A percentile compares a stretch with the other conserved stretches of the same genome.
These are phyloP conservation scores for Solanum rostratum DNA, from an alignment of 257 asterid species.

Conservation along the genomic window DNA sequence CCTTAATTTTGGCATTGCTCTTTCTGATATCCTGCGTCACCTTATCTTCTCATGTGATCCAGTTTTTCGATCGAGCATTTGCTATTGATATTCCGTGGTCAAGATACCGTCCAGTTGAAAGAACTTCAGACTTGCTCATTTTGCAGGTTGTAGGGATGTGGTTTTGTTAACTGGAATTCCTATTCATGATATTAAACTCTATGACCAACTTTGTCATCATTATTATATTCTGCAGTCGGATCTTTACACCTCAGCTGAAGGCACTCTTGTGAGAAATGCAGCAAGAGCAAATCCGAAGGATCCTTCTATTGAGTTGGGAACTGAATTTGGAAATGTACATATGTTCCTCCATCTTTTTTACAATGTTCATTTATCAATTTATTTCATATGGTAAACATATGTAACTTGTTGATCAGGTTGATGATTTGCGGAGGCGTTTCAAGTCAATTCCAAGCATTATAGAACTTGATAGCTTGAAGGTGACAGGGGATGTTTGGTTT, in stretches of 20 bases:
- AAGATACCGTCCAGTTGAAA: slow-evolving; percentile 66
- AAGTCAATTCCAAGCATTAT: slow-evolving; percentile 70
- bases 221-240: slow-evolving; percentile 52
- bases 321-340: slow-evolving; percentile 53
- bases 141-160: slow-evolving; percentile 42
- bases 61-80: slow-evolving; percentile 51
- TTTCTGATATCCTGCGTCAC: background rate
- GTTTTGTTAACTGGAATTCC: background rate
- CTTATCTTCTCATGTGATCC: slow-evolving; percentile 19
- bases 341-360: background rate
- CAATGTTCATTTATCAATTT: background rate
- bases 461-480: slow-evolving; percentile 71
- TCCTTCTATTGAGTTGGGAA: slow-evolving; percentile 72
- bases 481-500: slow-evolving; percentile 89
- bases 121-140: slow-evolving; percentile 68
- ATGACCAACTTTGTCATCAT: background rate
- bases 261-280: slow-evolving; percentile 46
- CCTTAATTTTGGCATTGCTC: background rate
- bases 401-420: slow-evolving; percentile 30
- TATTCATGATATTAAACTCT: background rate
- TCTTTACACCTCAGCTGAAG: slow-evolving; percentile 50
- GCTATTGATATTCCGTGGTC: slow-evolving; percentile 58
- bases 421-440: slow-evolving; percentile 57
- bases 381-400: slow-evolving; percentile 2
- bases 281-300: slow-evolving; percentile 56